A percentile compares a stretch with the other conserved stretches of the same genome.
Evolutionary conservation across 108 stramenopile species (phyloP).

Genomic region (Skeletonema menzelii): DNA sequence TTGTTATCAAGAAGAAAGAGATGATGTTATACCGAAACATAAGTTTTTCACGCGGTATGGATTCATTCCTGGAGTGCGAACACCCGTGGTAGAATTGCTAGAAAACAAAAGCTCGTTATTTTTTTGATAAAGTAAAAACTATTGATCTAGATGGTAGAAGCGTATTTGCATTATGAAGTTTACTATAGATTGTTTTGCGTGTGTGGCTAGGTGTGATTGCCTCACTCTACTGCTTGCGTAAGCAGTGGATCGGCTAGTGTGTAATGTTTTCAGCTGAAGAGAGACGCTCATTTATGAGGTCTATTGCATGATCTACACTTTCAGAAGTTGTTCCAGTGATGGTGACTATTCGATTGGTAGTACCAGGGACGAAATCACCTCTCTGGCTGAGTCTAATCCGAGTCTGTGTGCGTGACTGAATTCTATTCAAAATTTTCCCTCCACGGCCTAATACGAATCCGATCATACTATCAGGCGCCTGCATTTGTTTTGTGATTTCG

Average conservation of each 20-base stretch:
- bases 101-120: conserved; percentile 65
- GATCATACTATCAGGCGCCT: conserved; percentile 68
- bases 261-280: neutral
- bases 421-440: conserved; percentile 64
- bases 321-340: conserved; percentile 68
- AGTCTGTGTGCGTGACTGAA: conserved; percentile 62
- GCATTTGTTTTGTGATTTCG: conserved; percentile 49
- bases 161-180: neutral
- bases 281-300: conserved; percentile 58
- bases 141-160: neutral
- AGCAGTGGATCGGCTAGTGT: neutral
- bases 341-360: conserved; percentile 69
- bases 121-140: conserved; percentile 15
- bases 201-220: neutral
- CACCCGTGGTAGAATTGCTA: conserved; percentile 60
- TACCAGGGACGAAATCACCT: conserved; percentile 76
- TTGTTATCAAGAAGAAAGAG: conserved; percentile 74
- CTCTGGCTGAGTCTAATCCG: conserved; percentile 73
- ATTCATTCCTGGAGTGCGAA: conserved; percentile 72
- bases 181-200: neutral
- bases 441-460: conserved; percentile 73
- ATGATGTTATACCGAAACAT: conserved; percentile 72
- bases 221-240: neutral
- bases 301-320: conserved; percentile 59
- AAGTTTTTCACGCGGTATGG: conserved; percentile 82